Evolutionary conservation across 768 basidiomycete genomes (phyloP).

Genomic region (Boletus sp.): DNA sequence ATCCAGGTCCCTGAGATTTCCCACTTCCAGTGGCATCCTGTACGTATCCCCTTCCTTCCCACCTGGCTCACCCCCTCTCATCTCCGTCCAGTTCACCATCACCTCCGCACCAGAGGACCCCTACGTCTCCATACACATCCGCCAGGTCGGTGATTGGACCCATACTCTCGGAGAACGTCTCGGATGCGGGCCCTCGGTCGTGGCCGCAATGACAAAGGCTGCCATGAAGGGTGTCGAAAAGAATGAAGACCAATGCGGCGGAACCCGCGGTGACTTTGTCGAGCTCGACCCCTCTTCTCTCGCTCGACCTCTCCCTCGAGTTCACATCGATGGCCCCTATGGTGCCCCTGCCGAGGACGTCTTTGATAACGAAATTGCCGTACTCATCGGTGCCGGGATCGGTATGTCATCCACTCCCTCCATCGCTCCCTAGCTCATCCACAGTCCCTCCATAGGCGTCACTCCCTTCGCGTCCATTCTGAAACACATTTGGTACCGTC

Average conservation of each 20-base stretch:
- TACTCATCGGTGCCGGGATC: constrained; percentile 93
- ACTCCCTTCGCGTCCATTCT: constrained; percentile 94
- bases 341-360: constrained; percentile 93
- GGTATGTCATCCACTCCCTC: constrained; percentile 44
- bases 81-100: constrained; percentile 75
- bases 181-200: constrained; percentile 74
- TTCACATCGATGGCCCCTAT: constrained; percentile 88
- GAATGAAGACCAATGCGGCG: constrained; percentile 41
- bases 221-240: constrained; percentile 78
- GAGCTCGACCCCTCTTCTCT: constrained; percentile 60
- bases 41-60: constrained; percentile 39
- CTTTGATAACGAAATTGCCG: constrained; percentile 79
- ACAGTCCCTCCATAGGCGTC: constrained; percentile 51
- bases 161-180: constrained; percentile 81
- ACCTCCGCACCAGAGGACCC: constrained; percentile 94
- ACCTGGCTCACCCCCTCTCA: neutral
- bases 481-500: constrained; percentile 95
- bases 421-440: neutral
- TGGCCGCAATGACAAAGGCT: constrained; percentile 73
- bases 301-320: constrained; percentile 57
- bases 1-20: constrained; percentile 87
- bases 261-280: constrained; percentile 74
- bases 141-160: constrained; percentile 91
- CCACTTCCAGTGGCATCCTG: constrained; percentile 91
- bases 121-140: constrained; percentile 88